These are phyloP conservation scores for Speleostelium caveatum DNA, from an alignment of 78 protist species.

Conservation along the genomic window DNA sequence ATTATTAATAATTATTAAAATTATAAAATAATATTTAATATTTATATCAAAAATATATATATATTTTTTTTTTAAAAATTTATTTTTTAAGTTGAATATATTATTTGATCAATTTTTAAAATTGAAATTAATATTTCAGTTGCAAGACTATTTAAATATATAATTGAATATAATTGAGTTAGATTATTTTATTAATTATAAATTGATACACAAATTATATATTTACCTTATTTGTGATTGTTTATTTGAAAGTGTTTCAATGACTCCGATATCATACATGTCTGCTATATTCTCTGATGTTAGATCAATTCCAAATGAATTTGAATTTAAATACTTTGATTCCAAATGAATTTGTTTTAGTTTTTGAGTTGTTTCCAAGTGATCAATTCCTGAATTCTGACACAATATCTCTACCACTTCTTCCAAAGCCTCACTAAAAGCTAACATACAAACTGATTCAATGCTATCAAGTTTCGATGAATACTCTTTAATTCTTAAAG, in stretches of 20 bases:
- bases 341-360: slow-evolving; percentile 21
- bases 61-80: background rate
- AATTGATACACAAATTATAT: background rate
- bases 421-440: slow-evolving; percentile 47
- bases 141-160: slow-evolving; percentile 9
- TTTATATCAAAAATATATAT: too few relatives aligned
- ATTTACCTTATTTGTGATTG: slow-evolving; percentile 54
- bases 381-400: slow-evolving; percentile 36
- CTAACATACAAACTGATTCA: slow-evolving; percentile 13
- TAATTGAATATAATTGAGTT: background rate
- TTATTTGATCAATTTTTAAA: slow-evolving; percentile 39
- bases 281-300: slow-evolving; percentile 5
- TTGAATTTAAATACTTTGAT: background rate
- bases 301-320: slow-evolving; percentile 19
- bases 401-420: slow-evolving; percentile 42
- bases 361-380: background rate
- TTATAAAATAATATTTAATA: too few relatives aligned
- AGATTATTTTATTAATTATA: background rate
- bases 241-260: slow-evolving; percentile 45
- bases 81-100: background rate
- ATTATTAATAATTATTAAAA: too few relatives aligned
- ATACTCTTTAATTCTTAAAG: slow-evolving; percentile 4
- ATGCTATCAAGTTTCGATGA: background rate
- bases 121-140: slow-evolving; percentile 40
- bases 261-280: slow-evolving; percentile 34